Evolutionary conservation across 75 land plant genomes (phyloP), one percentile per base, ranked within the genome.

Genomic region (Adiantum capillusveneris): DNA sequence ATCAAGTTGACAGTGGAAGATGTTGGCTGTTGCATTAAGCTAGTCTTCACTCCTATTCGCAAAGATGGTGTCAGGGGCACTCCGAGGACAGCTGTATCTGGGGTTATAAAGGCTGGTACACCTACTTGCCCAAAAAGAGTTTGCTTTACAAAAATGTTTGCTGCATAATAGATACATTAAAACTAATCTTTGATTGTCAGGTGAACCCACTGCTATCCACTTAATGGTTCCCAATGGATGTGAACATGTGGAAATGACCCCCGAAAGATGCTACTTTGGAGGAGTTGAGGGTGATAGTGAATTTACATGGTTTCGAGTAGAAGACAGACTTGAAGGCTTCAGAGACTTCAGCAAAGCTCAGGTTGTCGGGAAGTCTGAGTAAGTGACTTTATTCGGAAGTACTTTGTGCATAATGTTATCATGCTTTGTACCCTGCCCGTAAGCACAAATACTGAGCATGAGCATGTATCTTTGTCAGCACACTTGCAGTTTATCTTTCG

Each of bases 21-120:
- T 56, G 57, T 56, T 56, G 29, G 29, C 29, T 25, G 29, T 56
- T 29, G 57, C 57, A 56, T 56, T 25, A 56, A 56, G 29, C 18
- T 56, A 22, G 26, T 56, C 28, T 56, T 2, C 24, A 56, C 29
- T 56, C 57, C 57, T 12, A 29, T 56, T 25, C 25, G 57, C 14
- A 27, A 26, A 22, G 57, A 56, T 56, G 57, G 57, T n/a, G 29
- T 56, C 24, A 25, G 14, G 11, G 57, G 57, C 18, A 29, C 12
- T 3, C 29, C 57, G 24, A 25, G 24, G 25, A 29, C 26, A 25
- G 57, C 24, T 25, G 1, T 25, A 3, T 56, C 57, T 25, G 57
- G 14, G 1, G 25, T 25, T 25, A 34, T 34, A 5, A 34, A 34
- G 9, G 37, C 37, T 34, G 37, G 37, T 34, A 34, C 9, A 9